phyloP scores from a whole-genome alignment of 208 protist genomes.

The Jaenimonas drosophilae region DNA sequence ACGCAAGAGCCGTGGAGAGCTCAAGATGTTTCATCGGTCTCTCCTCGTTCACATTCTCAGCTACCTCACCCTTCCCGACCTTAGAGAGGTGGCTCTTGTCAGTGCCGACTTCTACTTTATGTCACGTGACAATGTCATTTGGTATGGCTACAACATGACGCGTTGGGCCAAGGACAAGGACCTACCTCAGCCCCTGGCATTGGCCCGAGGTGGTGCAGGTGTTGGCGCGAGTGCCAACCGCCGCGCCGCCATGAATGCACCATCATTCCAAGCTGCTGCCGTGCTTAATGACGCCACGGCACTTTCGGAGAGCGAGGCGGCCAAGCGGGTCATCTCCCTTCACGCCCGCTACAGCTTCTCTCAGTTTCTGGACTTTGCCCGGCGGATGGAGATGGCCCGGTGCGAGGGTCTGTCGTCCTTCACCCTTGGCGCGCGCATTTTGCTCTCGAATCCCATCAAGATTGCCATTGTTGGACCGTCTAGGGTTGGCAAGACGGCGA shows the following conservation, averaged over 20 bases:
- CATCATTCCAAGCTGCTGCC: constrained; percentile 6
- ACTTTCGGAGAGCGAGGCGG: constrained; percentile 44
- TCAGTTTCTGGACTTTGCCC: constrained; percentile 80
- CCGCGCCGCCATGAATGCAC: background rate
- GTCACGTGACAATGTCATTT: constrained; percentile 76
- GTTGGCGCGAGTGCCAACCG: too few species aligned
- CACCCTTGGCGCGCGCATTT: constrained; percentile 41
- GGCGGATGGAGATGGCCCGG: constrained; percentile 61
- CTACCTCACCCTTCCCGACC: constrained; percentile 43
- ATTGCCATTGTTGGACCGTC: constrained; percentile 65
- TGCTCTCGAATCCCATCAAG: constrained; percentile 62
- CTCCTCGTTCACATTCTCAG: constrained; percentile 68
- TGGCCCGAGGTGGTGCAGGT: background rate
- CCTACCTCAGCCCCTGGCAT: constrained; percentile 14
- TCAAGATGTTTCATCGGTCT: constrained; percentile 74
- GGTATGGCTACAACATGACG: constrained; percentile 80
- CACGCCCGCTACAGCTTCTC: constrained; percentile 85
- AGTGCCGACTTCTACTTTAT: constrained; percentile 86
- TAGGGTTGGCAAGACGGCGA: constrained; percentile 61
- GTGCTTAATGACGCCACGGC: constrained; percentile 32
- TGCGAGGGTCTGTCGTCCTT: constrained; percentile 74
- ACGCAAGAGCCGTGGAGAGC: constrained; percentile 66
- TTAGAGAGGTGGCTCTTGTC: constrained; percentile 40
- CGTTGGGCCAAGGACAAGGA: constrained; percentile 42
- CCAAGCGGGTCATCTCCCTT: constrained; percentile 73